Evolutionary conservation across 768 basidiomycete species (phyloP).

Genomic region (Kockovaella imperatae): DNA sequence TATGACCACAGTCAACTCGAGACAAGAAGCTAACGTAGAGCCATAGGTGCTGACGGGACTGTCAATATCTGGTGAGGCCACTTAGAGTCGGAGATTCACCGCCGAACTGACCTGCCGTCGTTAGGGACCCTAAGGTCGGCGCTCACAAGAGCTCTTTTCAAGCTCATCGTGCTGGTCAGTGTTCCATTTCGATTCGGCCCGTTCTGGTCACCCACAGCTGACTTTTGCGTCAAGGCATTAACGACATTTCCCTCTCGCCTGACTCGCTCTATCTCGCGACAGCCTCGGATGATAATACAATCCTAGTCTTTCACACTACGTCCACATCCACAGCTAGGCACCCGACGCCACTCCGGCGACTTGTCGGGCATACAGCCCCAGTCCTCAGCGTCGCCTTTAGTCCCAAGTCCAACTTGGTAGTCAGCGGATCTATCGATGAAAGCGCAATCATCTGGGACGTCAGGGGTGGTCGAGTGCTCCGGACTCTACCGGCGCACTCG

Average conservation of each 20-base stretch:
- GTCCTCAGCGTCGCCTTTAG: constrained; percentile 92
- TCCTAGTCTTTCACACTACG: constrained; percentile 9
- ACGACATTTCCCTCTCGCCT: constrained; percentile 80
- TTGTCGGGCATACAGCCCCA: constrained; percentile 83
- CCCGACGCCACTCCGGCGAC: constrained; percentile 52
- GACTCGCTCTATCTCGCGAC: constrained; percentile 79
- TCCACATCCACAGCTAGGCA: not conserved
- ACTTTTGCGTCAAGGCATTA: constrained; percentile 73
- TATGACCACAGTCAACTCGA: constrained; percentile 45
- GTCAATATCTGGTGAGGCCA: constrained; percentile 30
- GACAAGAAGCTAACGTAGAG: constrained; percentile 3
- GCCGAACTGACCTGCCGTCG: not conserved
- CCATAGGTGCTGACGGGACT: constrained; percentile 33
- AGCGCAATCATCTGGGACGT: constrained; percentile 96
- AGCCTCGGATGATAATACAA: constrained; percentile 68
- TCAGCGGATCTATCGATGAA: constrained; percentile 92
- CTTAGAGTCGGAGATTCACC: not conserved
- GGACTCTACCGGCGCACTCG: constrained; percentile 87
- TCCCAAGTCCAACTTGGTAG: constrained; percentile 79
- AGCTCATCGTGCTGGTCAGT: constrained; percentile 32
- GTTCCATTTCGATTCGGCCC: constrained; percentile 6
- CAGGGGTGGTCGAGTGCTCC: constrained; percentile 73
- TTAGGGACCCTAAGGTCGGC: constrained; percentile 39
- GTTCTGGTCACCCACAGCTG: constrained; percentile 50
- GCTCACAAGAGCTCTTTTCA: constrained; percentile 49